These are phyloP conservation scores for Leccinum obscurum DNA, from an alignment of 768 basidiomycete species.

Conservation along the genomic window DNA sequence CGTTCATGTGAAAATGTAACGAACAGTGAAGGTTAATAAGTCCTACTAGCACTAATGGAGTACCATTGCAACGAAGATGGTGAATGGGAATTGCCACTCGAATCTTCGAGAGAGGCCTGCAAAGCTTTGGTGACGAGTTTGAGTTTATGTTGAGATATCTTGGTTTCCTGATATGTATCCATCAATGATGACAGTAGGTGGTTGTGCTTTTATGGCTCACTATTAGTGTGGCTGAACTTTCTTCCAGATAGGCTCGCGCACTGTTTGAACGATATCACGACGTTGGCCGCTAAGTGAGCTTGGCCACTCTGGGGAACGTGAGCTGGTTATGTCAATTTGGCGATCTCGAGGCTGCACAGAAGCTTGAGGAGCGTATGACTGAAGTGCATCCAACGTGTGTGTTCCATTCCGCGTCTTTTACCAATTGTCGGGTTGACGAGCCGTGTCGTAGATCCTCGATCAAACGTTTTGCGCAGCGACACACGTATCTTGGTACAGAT, in stretches of 20 bases:
- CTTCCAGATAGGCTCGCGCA: constrained; percentile 61
- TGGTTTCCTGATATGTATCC: constrained; percentile 76
- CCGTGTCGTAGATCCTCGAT: constrained; percentile 71
- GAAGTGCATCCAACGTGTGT: constrained; percentile 79
- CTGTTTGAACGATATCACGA: constrained; percentile 85
- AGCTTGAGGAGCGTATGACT: constrained; percentile 85
- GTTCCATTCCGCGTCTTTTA: not conserved
- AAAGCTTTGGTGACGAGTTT: constrained; percentile 76
- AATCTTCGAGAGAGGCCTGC: constrained; percentile 93
- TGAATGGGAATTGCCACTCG: constrained; percentile 72
- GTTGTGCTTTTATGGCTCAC: not conserved
- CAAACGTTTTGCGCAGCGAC: constrained; percentile 87
- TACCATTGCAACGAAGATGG: constrained; percentile 86
- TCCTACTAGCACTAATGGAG: constrained; percentile 79
- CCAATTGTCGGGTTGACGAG: not conserved
- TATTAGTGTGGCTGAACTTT: constrained; percentile 6
- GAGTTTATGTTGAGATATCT: constrained; percentile 89
- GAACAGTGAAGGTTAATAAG: constrained; percentile 7
- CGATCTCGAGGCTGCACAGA: constrained; percentile 84
- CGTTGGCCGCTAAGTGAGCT: constrained; percentile 75
- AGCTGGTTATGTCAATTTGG: constrained; percentile 92
- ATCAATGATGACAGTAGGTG: constrained; percentile 93
- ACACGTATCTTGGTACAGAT: constrained; percentile 71
- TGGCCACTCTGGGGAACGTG: constrained; percentile 93
- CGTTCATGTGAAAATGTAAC: constrained; percentile 3